Evolutionary conservation across 495 filamentous ascomycete species (phyloP).

Genomic region (Podospora anserina): DNA sequence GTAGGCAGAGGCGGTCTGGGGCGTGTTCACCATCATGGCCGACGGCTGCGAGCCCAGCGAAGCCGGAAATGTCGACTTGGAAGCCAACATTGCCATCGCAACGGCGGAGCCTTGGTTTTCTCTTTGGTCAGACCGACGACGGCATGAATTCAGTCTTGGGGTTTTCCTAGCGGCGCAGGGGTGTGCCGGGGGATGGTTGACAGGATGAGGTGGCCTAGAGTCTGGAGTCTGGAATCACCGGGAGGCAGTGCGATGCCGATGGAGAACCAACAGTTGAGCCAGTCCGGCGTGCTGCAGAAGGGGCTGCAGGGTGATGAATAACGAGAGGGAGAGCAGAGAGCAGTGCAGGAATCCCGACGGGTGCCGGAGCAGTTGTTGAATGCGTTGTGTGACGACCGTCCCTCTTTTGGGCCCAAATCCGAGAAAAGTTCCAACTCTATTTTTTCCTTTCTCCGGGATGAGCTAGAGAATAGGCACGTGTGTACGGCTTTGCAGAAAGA

Average conservation of each 20-base stretch:
- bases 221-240: background rate
- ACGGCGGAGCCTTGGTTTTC: slow-evolving; percentile 8
- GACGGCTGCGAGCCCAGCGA: slow-evolving; percentile 57
- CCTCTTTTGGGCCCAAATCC: slow-evolving; percentile 3
- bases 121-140: slow-evolving; percentile 19
- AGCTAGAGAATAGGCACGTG: background rate
- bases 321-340: background rate
- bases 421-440: background rate
- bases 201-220: background rate
- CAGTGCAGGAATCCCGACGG: slow-evolving; percentile 18
- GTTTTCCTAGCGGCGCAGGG: slow-evolving; percentile 2
- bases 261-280: background rate
- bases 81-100: slow-evolving; percentile 80
- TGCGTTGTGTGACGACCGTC: slow-evolving; percentile 14
- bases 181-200: background rate
- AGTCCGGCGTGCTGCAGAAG: slow-evolving; percentile 12
- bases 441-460: background rate
- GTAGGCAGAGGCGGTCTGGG: slow-evolving; percentile 49
- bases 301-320: slow-evolving; percentile 9
- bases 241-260: background rate
- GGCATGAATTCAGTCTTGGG: slow-evolving; percentile 16
- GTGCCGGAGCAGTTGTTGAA: slow-evolving; percentile 14
- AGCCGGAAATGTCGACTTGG: slow-evolving; percentile 72
- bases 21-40: slow-evolving; percentile 51
- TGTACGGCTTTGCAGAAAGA: background rate